Evolutionary conservation across 2,329 filamentous ascomycete genomes (phyloP), one percentile per base, ranked within the genome.

Genomic region (Aspergillus japonicus): DNA sequence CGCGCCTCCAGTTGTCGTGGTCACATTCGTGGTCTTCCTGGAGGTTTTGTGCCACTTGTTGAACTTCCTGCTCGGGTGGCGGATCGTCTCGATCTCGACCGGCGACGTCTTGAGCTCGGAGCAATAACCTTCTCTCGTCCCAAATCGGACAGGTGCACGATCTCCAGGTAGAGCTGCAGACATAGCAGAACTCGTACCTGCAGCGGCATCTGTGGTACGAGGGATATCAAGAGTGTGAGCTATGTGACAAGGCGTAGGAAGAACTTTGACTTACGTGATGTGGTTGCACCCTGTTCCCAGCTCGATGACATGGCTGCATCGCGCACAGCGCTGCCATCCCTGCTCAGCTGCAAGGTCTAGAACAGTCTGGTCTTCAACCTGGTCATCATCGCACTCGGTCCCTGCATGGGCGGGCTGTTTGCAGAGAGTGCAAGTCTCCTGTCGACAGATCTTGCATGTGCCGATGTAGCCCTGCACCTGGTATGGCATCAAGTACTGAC

Each of bases 291-390:
- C 74, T 5, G 54, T 56, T 6, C 55, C 57, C 16, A 76, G 59
- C 58, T 75, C 73, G 16, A 76, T 64, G 14, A 75, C 82, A 44
- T 84, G 81, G 64, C 83, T 85, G 77, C 92, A 96, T 63, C 82
- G 87, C 71, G 87, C 88, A 73, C 91, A 96, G 50, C 86, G 82
- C 73, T 91, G 88, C 88, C 89, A 93, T 24, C 89, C 89, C 55
- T 87, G 81, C 26, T 87, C 80, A 65, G 87, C 85, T 6, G 87
- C 88, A 60, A 89, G 81, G 54, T 85, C 82, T 4, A 91, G 77
- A n/a, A 73, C 52, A 35, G 33, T 16, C 14, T 35, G 11, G 12
- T 35, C 33, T 16, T 67, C 66, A 48, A 71, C 63, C n/a, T 66
- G 50, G 39, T 71, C 66, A 2, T 69, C 54, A 2, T 65, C 66